Conservation (phyloP, 768 basidiomycete species). For the Lactarius tabidus region DNA sequence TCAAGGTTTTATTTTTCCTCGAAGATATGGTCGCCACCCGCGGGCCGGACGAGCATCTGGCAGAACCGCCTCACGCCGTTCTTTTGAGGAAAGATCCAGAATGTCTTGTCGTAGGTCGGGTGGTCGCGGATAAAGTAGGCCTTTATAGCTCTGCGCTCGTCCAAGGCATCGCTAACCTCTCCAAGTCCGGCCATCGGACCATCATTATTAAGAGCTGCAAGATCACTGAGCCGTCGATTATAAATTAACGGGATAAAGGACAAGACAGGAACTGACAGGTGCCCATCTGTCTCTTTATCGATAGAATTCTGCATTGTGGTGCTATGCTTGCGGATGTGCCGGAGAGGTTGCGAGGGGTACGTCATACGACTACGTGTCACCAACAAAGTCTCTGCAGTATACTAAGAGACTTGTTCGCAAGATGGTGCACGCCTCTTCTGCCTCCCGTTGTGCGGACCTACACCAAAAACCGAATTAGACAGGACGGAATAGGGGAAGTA, state of each 20-base stretch:
- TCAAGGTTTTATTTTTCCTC: no score
- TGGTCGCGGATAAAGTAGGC: slow-evolving; percentile 86
- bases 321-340: slow-evolving; percentile 35
- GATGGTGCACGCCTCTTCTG: slow-evolving; percentile 43
- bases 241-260: neutral
- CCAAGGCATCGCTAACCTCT: slow-evolving; percentile 56
- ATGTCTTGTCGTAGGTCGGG: slow-evolving; percentile 84
- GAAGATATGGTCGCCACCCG: slow-evolving; percentile 82
- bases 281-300: slow-evolving; percentile 66
- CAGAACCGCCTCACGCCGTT: slow-evolving; percentile 68
- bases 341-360: slow-evolving; percentile 58
- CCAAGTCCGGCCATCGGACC: slow-evolving; percentile 41
- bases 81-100: slow-evolving; percentile 85
- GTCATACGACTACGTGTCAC: slow-evolving; percentile 45
- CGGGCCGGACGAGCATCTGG: slow-evolving; percentile 79
- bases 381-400: slow-evolving; percentile 63
- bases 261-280: slow-evolving; percentile 50
- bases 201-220: slow-evolving; percentile 63
- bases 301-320: slow-evolving; percentile 29
- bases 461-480: neutral
- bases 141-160: slow-evolving; percentile 70
- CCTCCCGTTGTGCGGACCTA: neutral
- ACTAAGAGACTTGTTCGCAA: slow-evolving; percentile 54
- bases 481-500: neutral
- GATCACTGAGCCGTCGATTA: slow-evolving; percentile 45